Percentiles rank a stretch among this genome's conserved stretches.
Evolutionary conservation across 2,329 filamentous ascomycete species (phyloP).

Genomic region (Davidsoniella virescens): DNA sequence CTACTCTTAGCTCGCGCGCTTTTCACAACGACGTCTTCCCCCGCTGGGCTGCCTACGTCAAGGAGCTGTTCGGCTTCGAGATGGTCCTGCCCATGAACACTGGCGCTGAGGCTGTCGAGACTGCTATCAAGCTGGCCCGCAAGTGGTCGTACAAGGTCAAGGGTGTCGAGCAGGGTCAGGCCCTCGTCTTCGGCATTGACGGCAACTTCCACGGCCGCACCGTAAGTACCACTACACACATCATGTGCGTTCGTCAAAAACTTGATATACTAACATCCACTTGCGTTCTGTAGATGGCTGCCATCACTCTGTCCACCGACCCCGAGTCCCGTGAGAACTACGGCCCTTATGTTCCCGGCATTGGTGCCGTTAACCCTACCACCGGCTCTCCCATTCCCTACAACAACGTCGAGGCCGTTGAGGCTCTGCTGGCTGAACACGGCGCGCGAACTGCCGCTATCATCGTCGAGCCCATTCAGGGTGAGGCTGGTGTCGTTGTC

Average conservation of each 20-base stretch:
- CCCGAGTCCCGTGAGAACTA: constrained; percentile 95
- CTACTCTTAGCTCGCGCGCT: constrained; percentile 84
- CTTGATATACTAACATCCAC: constrained; percentile 7
- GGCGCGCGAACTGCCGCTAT: constrained; percentile 81
- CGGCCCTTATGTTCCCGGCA: constrained; percentile 81
- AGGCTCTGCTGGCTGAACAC: constrained; percentile 61
- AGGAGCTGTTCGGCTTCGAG: constrained; percentile 78
- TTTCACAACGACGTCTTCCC: constrained; percentile 99
- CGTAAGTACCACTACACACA: constrained; percentile 34
- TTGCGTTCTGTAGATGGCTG: constrained; percentile 50
- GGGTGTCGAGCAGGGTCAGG: constrained; percentile 69
- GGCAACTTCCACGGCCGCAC: constrained; percentile 97
- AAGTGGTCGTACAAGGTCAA: constrained; percentile 99
- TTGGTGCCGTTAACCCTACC: constrained; percentile 60
- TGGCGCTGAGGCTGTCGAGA: constrained; percentile 90
- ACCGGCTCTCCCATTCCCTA: constrained; percentile 67
- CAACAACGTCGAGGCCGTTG: constrained; percentile 69
- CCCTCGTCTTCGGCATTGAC: constrained; percentile 64
- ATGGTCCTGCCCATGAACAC: constrained; percentile 99
- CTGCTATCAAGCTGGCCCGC: constrained; percentile 83
- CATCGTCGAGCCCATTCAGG: constrained; percentile 92
- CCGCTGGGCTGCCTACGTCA: constrained; percentile 84
- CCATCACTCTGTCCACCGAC: constrained; percentile 88
- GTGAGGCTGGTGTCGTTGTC: constrained; percentile 91
- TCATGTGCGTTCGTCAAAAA: not conserved